These are phyloP conservation scores for Luffa acutangula DNA, from an alignment of 306 rosid genomes.

Conservation along the genomic window DNA sequence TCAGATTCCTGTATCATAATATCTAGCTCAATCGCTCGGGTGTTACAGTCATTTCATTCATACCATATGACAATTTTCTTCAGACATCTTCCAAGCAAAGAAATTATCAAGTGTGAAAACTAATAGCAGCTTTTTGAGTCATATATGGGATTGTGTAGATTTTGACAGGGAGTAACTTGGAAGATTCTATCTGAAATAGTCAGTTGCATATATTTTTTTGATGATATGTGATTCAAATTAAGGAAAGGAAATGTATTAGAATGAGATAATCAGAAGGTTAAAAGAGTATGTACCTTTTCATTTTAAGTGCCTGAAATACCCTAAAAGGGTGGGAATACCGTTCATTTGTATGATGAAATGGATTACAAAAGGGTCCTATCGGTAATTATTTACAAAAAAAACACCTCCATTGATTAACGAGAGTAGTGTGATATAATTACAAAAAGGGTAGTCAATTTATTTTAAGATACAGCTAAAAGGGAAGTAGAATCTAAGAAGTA, in stretches of 20 bases:
- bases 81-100: not conserved
- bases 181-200: not conserved
- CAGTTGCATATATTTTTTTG: not conserved
- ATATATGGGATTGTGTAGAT: not conserved
- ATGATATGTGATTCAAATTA: not conserved
- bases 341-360: no score
- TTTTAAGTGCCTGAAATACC: not conserved
- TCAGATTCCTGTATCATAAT: not conserved
- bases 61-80: not conserved
- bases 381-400: no score
- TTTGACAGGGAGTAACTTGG: not conserved
- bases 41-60: not conserved
- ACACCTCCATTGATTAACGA: no score
- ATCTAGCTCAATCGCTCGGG: not conserved
- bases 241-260: no score
- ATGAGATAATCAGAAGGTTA: not conserved
- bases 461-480: no score
- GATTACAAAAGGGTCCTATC: no score
- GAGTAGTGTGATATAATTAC: no score
- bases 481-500: no score
- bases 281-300: not conserved
- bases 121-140: not conserved
- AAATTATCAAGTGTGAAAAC: not conserved
- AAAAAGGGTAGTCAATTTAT: no score
- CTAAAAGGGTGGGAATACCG: no score